phyloP scores from a whole-genome alignment of 352 stramenopile species.

The Peronospora destructor region DNA sequence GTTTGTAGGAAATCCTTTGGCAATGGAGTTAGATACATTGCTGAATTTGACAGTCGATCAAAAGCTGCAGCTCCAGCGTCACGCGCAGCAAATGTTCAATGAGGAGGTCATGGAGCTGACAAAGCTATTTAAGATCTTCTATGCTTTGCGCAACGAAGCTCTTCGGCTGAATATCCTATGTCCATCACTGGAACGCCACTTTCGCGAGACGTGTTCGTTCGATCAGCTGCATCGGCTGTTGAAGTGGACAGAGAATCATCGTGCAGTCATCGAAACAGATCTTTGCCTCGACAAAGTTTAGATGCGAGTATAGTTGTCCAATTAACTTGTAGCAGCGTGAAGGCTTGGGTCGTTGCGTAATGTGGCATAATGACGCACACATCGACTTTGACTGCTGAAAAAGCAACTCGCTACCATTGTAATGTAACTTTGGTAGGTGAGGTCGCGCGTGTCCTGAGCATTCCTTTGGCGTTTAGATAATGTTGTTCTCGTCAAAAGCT shows the following conservation, averaged over 20 bases:
- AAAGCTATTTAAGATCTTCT: slow-evolving; percentile 79
- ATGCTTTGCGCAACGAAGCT: slow-evolving; percentile 58
- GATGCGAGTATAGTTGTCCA: slow-evolving; percentile 15
- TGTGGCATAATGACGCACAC: slow-evolving; percentile 1
- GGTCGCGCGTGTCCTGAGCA: too few relatives aligned
- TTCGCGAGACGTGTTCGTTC: slow-evolving; percentile 57
- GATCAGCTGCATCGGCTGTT: slow-evolving; percentile 69
- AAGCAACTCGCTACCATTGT: neutral
- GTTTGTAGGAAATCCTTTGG: slow-evolving; percentile 34
- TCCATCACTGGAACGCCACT: slow-evolving; percentile 60
- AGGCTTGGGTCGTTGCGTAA: slow-evolving; percentile 8
- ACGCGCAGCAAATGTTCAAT: slow-evolving; percentile 55
- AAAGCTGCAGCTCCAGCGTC: slow-evolving; percentile 54
- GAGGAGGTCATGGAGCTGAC: slow-evolving; percentile 54
- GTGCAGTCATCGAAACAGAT: slow-evolving; percentile 42
- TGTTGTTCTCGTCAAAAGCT: neutral
- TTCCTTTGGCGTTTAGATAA: too few relatives aligned
- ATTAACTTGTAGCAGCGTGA: slow-evolving; percentile 17
- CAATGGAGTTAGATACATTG: slow-evolving; percentile 36
- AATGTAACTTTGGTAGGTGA: neutral
- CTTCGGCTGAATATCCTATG: slow-evolving; percentile 58
- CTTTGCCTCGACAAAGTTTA: slow-evolving; percentile 32
- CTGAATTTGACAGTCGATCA: slow-evolving; percentile 53
- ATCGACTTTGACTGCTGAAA: neutral
- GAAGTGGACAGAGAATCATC: slow-evolving; percentile 73